A percentile compares a stretch with the other conserved stretches of the same genome.
Evolutionary conservation across 305 asterid species (phyloP).

Genomic region (Solanum hybrid): DNA sequence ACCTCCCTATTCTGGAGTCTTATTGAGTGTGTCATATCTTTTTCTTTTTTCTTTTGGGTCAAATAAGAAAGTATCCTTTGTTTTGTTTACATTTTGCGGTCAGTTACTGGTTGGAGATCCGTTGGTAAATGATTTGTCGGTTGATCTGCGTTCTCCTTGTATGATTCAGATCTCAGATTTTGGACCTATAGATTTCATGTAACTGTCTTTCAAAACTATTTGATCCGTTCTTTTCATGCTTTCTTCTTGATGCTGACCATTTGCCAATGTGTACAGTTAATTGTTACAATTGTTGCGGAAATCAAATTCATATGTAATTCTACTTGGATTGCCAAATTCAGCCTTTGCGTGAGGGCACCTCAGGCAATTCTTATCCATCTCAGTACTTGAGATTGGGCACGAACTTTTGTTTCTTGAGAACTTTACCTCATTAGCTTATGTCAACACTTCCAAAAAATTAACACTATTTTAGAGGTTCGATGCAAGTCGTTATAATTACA

Average conservation of each 20-base stretch:
- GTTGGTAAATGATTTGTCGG: not conserved
- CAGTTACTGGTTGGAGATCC: not conserved
- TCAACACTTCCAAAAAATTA: not conserved
- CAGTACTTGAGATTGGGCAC: too few species aligned
- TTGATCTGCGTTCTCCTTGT: not conserved
- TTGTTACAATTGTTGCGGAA: not conserved
- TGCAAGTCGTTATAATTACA: not conserved
- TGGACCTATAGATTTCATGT: not conserved
- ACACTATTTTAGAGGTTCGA: not conserved
- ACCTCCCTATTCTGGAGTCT: constrained; percentile 14
- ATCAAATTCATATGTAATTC: not conserved
- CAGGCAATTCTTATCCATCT: too few species aligned
- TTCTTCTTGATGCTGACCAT: not conserved
- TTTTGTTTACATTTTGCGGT: not conserved
- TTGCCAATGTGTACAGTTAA: not conserved
- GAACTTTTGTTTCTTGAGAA: not conserved
- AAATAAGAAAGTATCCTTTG: not conserved
- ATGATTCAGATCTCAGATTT: constrained; percentile 1
- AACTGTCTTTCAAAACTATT: not conserved
- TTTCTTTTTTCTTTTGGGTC: not conserved
- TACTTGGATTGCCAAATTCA: not conserved
- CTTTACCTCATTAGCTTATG: not conserved
- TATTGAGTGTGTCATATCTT: constrained; percentile 1
- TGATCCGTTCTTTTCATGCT: not conserved
- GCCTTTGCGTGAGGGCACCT: not conserved